These are phyloP conservation scores for Acrodontium crateriforme DNA, from an alignment of 2,329 filamentous ascomycete genomes.

Conservation along the genomic window DNA sequence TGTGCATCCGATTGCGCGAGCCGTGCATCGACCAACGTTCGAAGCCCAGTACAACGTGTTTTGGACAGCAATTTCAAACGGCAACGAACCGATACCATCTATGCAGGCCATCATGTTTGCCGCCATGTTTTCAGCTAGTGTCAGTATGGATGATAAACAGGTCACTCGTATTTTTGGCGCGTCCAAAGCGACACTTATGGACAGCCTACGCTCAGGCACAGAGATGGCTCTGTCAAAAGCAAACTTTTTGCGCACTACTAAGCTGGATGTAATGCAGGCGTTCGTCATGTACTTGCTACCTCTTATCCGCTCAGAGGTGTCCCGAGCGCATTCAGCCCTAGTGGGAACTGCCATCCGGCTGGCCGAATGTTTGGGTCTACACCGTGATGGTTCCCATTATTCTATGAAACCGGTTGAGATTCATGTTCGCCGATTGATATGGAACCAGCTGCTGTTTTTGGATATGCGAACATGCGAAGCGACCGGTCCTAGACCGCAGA, in stretches of 20 bases:
- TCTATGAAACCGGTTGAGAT: slow-evolving; percentile 53
- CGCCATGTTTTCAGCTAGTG: slow-evolving; percentile 52
- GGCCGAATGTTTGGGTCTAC: slow-evolving; percentile 64
- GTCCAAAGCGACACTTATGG: slow-evolving; percentile 43
- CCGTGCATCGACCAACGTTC: slow-evolving; percentile 54
- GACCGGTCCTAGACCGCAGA: slow-evolving; percentile 56
- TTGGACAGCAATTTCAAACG: slow-evolving; percentile 46
- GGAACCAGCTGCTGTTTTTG: slow-evolving; percentile 66
- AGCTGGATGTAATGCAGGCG: slow-evolving; percentile 61
- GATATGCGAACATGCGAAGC: slow-evolving; percentile 63
- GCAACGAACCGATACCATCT: slow-evolving; percentile 48
- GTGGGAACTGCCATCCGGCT: slow-evolving; percentile 59
- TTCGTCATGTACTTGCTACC: slow-evolving; percentile 68
- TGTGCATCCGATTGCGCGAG: slow-evolving; percentile 55
- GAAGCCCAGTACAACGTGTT: slow-evolving; percentile 51
- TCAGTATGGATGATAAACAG: slow-evolving; percentile 48
- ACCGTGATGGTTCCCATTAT: slow-evolving; percentile 56
- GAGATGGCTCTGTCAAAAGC: slow-evolving; percentile 55
- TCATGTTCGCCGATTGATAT: slow-evolving; percentile 57
- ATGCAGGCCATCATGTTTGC: slow-evolving; percentile 57
- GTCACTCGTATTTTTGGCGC: slow-evolving; percentile 41
- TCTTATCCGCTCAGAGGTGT: slow-evolving; percentile 57
- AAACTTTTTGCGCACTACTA: slow-evolving; percentile 57
- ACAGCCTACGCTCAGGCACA: slow-evolving; percentile 50
- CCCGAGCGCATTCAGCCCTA: slow-evolving; percentile 57